Evolutionary conservation across 495 filamentous ascomycete genomes (phyloP), one percentile per base, ranked within the genome.

Genomic region (Cudoniella acicularis): DNA sequence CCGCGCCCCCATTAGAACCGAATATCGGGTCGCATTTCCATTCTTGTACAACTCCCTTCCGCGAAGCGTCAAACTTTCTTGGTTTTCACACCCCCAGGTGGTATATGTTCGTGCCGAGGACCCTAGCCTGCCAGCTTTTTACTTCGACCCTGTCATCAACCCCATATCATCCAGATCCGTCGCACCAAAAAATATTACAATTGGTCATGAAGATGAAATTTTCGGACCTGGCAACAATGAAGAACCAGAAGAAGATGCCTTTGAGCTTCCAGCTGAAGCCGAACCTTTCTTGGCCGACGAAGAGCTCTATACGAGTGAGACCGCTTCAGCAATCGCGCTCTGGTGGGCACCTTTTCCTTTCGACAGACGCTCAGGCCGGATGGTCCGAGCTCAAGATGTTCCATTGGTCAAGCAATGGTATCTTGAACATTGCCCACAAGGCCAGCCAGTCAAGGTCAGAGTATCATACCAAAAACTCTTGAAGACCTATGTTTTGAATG

Each of bases 301-400:
- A 68, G 90, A 94, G 46, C 80, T 98, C 2, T 94, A 90, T 69
- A 96, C 87, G 1, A 79, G 84, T 13, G 95, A 99, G 42, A 99
- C 95, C 1, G 81, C 95, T 1, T 88, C 92, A 20, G 95, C 95
- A 20, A 96, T 98, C 67, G 83, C 90, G 40, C 79, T 99, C 16
- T 97, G 95, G 93, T 99, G 95, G 95, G 95, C 95, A 48, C 95
- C 95, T 26, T 95, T 89, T 67, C 95, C 95, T 1, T 99, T 99
- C 71, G 87, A 99, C 71, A 87, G 91, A 64, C 84, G 95, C 36
- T 96, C 92, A n/a, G 95, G 95, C n/a, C 86, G 86, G 63, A 99
- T 95, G 89, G 91, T 97, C 17, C 86, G 95, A 43, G 94, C 95
- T 21, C 90, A 99, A 72, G 95, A 99, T 73, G 94, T 99, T 20